Conservation (phyloP, 164 flowering plant species). For the Sedum album region DNA sequence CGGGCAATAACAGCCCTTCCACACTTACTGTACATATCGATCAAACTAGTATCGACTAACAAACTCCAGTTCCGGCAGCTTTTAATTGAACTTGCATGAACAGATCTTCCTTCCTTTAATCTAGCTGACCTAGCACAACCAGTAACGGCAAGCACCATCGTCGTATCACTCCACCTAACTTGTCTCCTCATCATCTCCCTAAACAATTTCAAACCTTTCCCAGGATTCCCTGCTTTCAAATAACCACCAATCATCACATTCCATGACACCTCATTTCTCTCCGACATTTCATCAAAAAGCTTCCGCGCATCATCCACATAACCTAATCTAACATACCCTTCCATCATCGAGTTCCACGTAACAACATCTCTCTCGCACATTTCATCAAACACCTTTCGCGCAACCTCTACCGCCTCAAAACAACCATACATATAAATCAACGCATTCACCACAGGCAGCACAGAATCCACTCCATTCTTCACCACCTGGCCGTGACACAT, state of each 20-base stretch:
- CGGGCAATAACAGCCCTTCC: conserved; percentile 17
- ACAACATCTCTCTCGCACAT: conserved; percentile 44
- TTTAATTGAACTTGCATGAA: conserved; percentile 44
- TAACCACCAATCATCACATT: conserved; percentile 59
- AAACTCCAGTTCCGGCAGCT: conserved; percentile 20
- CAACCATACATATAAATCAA: conserved; percentile 51
- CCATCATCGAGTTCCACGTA: conserved; percentile 59
- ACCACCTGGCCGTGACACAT: conserved; percentile 53
- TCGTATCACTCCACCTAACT: conserved; percentile 28
- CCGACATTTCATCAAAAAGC: conserved; percentile 52
- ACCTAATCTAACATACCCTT: conserved; percentile 30
- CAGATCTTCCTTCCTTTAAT: conserved; percentile 57
- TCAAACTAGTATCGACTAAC: conserved; percentile 42
- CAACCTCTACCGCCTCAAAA: conserved; percentile 31
- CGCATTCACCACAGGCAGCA: conserved; percentile 45
- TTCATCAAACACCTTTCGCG: conserved; percentile 34
- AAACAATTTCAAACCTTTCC: conserved; percentile 49
- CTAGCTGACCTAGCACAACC: conserved; percentile 67
- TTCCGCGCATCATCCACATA: conserved; percentile 31
- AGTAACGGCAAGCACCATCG: conserved; percentile 37
- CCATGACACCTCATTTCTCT: conserved; percentile 54
- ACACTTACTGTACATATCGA: conserved; percentile 60
- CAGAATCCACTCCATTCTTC: conserved; percentile 42
- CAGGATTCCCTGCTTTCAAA: conserved; percentile 45
- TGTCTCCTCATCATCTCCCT: conserved; percentile 41